Base-by-base conservation (phyloP, 2,329 filamentous ascomycete species). In the Proliferodiscus dingleyae region DNA sequence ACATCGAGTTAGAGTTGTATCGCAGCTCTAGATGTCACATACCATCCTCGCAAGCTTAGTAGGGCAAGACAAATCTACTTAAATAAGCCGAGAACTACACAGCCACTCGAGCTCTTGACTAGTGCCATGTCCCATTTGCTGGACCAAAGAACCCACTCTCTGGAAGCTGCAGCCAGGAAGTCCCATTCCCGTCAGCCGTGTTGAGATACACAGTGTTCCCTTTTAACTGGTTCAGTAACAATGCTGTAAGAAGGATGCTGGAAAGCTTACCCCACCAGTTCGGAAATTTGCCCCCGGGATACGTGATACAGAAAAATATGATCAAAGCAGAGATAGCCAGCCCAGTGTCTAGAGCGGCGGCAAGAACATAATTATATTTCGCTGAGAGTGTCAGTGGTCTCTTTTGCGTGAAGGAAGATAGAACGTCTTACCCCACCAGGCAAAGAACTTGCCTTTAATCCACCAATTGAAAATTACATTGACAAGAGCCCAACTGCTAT, bases 321-420 rank as follows among this genome's bases (percentile, higher is more conserved):
- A 87, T 63, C 23, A 88, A 74, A 0, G 82, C 84, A 24, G 73
- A 75, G 13, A 87, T 61, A 11, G 81, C 77, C 7, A 87, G 71
- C 6, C 83, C 84, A 41, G 77, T 77, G 62, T 87, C 84, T 23
- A 88, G 69, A 1, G 80, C 84, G 0, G 83, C 83, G 16, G 83
- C 85, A 1, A 81, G 78, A 60, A 87, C 74, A 61, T 87, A 88
- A 68, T 88, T 88, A 69, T 86, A 87, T 63, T 82, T 80, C 29
- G 29, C 29, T 32, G 6, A 5, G n/a, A 5, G 5, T 9, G n/a
- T 32, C 15, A 32, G 29, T n/a, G 15, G 8, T n/a, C 11, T 6
- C 29, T 9, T 5, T n/a, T 5, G 9, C 13, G n/a, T 5, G 5
- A 32, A n/a, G 15, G n/a, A 5, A 32, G 29, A 15, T 9, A 32